Conservation (phyloP, 2,329 filamentous ascomycete species). For the Sclerotinia subarctica region DNA sequence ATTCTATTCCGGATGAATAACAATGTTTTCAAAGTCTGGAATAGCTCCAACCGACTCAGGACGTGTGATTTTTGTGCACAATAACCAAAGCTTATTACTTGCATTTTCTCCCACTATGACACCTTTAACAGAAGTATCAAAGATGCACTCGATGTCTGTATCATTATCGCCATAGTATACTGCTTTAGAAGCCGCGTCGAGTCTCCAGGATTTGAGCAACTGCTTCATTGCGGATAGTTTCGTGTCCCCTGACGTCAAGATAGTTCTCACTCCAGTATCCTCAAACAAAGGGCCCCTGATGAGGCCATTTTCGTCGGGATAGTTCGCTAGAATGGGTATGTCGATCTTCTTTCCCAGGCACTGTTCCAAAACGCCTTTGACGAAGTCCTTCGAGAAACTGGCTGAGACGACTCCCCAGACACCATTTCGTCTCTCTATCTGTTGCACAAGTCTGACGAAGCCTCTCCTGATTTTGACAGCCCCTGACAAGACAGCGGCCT, state of each 20-base stretch:
- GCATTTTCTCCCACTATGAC: constrained; percentile 30
- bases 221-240: constrained; percentile 31
- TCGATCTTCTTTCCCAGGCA: not conserved
- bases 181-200: constrained; percentile 2
- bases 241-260: constrained; percentile 30
- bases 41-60: not conserved
- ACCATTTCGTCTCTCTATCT: constrained; percentile 2
- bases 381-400: constrained; percentile 32
- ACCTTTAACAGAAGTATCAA: constrained; percentile 27
- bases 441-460: constrained; percentile 26
- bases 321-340: constrained; percentile 29
- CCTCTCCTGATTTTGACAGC: constrained; percentile 28
- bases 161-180: constrained; percentile 37
- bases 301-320: constrained; percentile 25
- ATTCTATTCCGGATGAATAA: not conserved
- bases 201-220: constrained; percentile 22
- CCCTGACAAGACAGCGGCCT: constrained; percentile 23
- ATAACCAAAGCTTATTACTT: constrained; percentile 26
- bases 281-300: constrained; percentile 20
- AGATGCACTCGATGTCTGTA: constrained; percentile 37
- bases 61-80: no score
- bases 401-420: constrained; percentile 33
- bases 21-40: not conserved
- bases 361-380: constrained; percentile 29
- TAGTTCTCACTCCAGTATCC: constrained; percentile 3